Conservation (phyloP, 805 yeast species). For the Candida xyloterini region DNA sequence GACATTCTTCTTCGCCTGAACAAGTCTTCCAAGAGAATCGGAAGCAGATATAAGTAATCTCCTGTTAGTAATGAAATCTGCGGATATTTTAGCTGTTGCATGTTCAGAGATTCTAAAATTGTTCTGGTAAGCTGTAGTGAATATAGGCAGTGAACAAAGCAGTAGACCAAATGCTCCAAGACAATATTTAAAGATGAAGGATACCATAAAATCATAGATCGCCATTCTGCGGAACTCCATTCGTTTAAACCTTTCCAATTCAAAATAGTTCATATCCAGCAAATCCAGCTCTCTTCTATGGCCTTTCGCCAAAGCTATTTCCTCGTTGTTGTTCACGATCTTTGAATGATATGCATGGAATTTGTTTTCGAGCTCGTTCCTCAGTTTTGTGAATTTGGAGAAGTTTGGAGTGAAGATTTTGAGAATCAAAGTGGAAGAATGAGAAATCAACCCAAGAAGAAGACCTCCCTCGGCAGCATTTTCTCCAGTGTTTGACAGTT, state of each 20-base stretch:
- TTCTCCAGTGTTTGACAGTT: conserved; percentile 60
- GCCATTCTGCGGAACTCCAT: conserved; percentile 71
- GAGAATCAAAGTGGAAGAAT: conserved; percentile 70
- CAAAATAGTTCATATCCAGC: conserved; percentile 77
- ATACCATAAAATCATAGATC: conserved; percentile 79
- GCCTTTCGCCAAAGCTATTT: conserved; percentile 81
- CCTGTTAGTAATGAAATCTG: conserved; percentile 87
- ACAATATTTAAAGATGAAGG: conserved; percentile 83
- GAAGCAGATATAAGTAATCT: conserved; percentile 80
- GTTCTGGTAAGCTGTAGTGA: conserved; percentile 36
- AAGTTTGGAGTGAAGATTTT: conserved; percentile 86
- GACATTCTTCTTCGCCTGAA: conserved; percentile 78
- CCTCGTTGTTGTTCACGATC: conserved; percentile 75
- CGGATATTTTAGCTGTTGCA: conserved; percentile 45
- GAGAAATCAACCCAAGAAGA: conserved; percentile 75
- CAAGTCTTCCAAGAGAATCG: conserved; percentile 82
- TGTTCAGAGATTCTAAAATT: conserved; percentile 45
- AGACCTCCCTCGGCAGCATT: conserved; percentile 78
- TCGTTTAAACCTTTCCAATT: conserved; percentile 72
- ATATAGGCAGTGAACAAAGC: conserved; percentile 85
- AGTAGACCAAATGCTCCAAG: conserved; percentile 96
- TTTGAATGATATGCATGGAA: conserved; percentile 81
- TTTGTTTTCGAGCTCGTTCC: conserved; percentile 80
- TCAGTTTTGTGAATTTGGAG: conserved; percentile 71
- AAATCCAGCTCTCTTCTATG: conserved; percentile 74